These are phyloP conservation scores for Lycium ferocissimum DNA, from an alignment of 257 asterid genomes.

Conservation along the genomic window DNA sequence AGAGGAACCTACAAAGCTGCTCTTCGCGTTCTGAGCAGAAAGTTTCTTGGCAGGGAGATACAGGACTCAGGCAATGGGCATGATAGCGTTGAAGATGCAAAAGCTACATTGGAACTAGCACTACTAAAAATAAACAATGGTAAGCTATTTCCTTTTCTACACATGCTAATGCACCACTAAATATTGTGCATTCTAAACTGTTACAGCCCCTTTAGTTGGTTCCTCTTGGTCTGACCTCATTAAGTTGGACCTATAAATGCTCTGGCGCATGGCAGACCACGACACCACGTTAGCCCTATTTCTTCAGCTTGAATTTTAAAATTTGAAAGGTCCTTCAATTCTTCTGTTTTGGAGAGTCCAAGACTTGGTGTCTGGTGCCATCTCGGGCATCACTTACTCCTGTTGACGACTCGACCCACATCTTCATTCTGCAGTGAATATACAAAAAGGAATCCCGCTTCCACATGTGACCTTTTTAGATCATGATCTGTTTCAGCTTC, in stretches of 20 bases:
- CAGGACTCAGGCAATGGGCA: conserved; percentile 93
- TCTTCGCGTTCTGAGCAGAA: conserved; percentile 79
- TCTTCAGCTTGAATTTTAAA: not conserved
- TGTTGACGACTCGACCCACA: not conserved
- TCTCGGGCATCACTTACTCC: not conserved
- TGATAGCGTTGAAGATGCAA: conserved; percentile 94
- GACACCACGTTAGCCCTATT: not conserved
- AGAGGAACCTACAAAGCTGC: conserved; percentile 89
- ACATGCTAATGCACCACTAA: conserved; percentile 20
- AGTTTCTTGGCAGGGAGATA: conserved; percentile 78
- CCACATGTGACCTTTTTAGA: not conserved
- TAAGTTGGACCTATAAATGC: conserved; percentile 10
- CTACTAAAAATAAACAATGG: conserved; percentile 72
- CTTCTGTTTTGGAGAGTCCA: not conserved
- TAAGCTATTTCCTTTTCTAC: conserved; percentile 34
- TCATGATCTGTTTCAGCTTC: not conserved
- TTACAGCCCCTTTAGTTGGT: conserved; percentile 16
- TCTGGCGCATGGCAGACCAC: not conserved
- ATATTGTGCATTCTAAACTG: conserved; percentile 24
- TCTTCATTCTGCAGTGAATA: not conserved
- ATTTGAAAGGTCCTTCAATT: not conserved
- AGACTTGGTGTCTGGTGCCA: not conserved
- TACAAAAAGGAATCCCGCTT: not conserved
- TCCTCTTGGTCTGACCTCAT: conserved; percentile 10
- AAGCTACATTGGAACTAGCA: conserved; percentile 90